These are phyloP conservation scores for Aspergillus thermomutatus DNA, from an alignment of 2,329 filamentous ascomycete species.

Conservation along the genomic window DNA sequence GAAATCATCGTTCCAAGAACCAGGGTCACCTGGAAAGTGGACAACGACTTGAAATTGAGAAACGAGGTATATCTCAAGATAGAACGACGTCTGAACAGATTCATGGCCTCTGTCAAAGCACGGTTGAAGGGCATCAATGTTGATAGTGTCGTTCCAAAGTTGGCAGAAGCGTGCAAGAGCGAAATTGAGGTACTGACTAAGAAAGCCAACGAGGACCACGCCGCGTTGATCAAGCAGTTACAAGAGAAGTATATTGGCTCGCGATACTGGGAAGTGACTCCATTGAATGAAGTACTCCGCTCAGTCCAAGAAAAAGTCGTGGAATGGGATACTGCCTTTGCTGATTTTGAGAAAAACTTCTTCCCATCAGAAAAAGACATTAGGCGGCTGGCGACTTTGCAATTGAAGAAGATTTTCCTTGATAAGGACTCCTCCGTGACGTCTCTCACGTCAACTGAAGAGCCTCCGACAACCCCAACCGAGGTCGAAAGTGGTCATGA, in stretches of 20 bases:
- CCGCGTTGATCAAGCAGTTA: constrained; percentile 68
- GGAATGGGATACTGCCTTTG: constrained; percentile 88
- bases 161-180: constrained; percentile 73
- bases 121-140: constrained; percentile 85
- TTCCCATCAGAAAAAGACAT: constrained; percentile 96
- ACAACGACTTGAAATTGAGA: constrained; percentile 85
- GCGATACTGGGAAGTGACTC: constrained; percentile 95
- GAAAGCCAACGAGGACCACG: constrained; percentile 80
- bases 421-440: constrained; percentile 79
- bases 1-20: constrained; percentile 91
- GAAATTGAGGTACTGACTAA: constrained; percentile 77
- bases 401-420: constrained; percentile 91
- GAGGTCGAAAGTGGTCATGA: constrained; percentile 30
- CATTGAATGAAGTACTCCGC: constrained; percentile 82
- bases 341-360: constrained; percentile 87
- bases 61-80: constrained; percentile 84
- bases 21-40: constrained; percentile 95
- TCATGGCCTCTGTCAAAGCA: constrained; percentile 81
- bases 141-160: constrained; percentile 85
- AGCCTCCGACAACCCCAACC: constrained; percentile 50
- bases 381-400: constrained; percentile 81
- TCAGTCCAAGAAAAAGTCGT: constrained; percentile 90
- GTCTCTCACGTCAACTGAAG: constrained; percentile 67
- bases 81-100: constrained; percentile 77
- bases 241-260: constrained; percentile 90